A percentile compares a stretch with the other conserved stretches of the same genome.
phyloP scores from a whole-genome alignment of 169 alveolate species.

The Plasmodium relictum region DNA sequence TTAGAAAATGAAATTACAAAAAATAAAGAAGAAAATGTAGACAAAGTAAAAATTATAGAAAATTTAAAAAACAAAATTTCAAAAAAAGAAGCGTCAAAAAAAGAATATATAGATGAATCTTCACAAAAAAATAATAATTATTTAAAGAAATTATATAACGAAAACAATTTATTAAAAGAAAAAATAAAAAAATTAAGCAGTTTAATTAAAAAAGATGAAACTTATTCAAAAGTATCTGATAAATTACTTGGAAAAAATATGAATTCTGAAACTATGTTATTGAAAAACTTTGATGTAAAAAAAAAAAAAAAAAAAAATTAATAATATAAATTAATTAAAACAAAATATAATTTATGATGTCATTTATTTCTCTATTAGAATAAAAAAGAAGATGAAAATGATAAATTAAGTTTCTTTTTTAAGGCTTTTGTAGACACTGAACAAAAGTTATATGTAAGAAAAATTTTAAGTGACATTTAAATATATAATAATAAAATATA shows the following conservation, averaged over 20 bases:
- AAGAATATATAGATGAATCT: conserved; percentile 17
- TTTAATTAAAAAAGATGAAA: conserved; percentile 10
- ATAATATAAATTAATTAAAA: neutral
- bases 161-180: conserved; percentile 65
- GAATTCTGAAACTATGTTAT: neutral
- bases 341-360: neutral
- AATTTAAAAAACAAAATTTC: conserved; percentile 30
- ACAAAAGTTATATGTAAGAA: conserved; percentile 56
- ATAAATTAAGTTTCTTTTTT: conserved; percentile 38
- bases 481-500: neutral
- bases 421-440: conserved; percentile 72
- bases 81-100: conserved; percentile 10
- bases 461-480: neutral
- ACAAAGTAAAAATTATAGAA: conserved; percentile 44
- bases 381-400: conserved; percentile 25
- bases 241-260: conserved; percentile 2
- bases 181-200: conserved; percentile 46
- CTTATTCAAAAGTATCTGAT: neutral
- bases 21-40: conserved; percentile 26
- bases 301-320: neutral
- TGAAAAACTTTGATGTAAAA: conserved; percentile 17
- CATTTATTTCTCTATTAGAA: conserved; percentile 8
- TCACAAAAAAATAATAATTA: conserved; percentile 49
- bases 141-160: conserved; percentile 58
- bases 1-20: conserved; percentile 28